Percentiles rank a stretch among this genome's conserved stretches.
These are phyloP conservation scores for Borealophlyctis nickersoniae DNA, from an alignment of 192 early-diverging fungal genomes.

Conservation along the genomic window DNA sequence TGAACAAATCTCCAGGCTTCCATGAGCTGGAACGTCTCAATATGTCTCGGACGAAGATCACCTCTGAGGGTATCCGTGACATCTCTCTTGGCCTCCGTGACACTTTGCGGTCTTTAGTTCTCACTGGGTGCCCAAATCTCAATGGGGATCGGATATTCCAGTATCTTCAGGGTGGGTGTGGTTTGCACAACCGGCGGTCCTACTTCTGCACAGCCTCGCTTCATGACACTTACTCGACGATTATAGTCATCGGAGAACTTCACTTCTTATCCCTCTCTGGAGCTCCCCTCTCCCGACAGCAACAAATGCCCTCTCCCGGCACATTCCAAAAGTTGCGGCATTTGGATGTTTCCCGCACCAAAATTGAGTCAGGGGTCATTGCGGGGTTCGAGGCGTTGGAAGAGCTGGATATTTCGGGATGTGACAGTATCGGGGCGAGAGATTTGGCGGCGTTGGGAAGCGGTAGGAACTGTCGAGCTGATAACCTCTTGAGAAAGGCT, in stretches of 20 bases:
- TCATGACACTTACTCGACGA: too few relatives aligned
- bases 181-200: neutral
- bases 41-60: conserved; percentile 55
- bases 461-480: too few relatives aligned
- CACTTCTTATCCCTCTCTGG: conserved; percentile 17
- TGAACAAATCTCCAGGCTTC: neutral
- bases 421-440: conserved; percentile 6
- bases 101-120: neutral
- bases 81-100: neutral
- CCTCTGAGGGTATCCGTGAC: conserved; percentile 38
- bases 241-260: conserved; percentile 14
- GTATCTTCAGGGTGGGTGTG: conserved; percentile 30
- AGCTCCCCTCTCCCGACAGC: conserved; percentile 23
- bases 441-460: conserved; percentile 11
- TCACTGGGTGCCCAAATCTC: conserved; percentile 34
- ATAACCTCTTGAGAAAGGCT: too few relatives aligned
- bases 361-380: conserved; percentile 14
- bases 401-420: conserved; percentile 14
- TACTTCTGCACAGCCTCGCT: neutral
- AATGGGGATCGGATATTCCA: conserved; percentile 17
- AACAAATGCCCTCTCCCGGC: conserved; percentile 4
- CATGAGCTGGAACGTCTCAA: conserved; percentile 1
- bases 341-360: conserved; percentile 24
- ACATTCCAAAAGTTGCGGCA: neutral
- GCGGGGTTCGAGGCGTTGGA: neutral